These are phyloP conservation scores for Agrostemma githago DNA, from an alignment of 148 eudicot genomes.

Conservation along the genomic window DNA sequence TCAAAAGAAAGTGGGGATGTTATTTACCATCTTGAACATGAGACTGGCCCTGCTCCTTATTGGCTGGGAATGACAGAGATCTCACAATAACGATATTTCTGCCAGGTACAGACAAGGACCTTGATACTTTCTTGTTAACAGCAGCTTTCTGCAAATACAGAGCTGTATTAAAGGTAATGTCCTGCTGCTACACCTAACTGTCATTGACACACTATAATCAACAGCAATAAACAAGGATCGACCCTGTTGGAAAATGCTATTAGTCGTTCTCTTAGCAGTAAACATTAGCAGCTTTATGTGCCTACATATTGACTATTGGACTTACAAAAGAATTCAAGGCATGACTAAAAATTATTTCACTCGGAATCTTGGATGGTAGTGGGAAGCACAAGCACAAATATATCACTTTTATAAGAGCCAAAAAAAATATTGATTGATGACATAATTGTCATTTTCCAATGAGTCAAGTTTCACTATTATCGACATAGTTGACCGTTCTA, in stretches of 20 bases:
- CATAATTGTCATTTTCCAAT: neutral
- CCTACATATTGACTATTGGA: neutral
- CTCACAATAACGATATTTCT: conserved; percentile 18
- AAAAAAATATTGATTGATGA: neutral
- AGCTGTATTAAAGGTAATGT: neutral
- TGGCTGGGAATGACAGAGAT: conserved; percentile 10
- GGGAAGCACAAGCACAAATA: neutral
- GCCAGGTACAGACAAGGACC: conserved; percentile 20
- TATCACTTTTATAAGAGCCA: neutral
- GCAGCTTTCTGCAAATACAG: conserved; percentile 9
- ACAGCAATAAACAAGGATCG: neutral
- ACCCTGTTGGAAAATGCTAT: neutral
- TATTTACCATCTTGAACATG: conserved; percentile 42
- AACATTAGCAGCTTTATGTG: neutral
- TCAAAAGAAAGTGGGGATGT: neutral
- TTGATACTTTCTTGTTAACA: conserved; percentile 13
- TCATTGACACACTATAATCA: neutral
- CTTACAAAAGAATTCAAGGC: conserved; percentile 2
- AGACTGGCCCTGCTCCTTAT: conserved; percentile 16
- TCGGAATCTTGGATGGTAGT: neutral
- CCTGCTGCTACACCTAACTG: neutral
- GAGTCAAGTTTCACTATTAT: neutral
- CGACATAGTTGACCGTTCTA: too few relatives aligned
- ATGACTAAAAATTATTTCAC: neutral
- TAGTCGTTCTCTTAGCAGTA: neutral